These are phyloP conservation scores for Backusella tarrabulga DNA, from an alignment of 192 early-diverging fungal genomes.

Conservation along the genomic window DNA sequence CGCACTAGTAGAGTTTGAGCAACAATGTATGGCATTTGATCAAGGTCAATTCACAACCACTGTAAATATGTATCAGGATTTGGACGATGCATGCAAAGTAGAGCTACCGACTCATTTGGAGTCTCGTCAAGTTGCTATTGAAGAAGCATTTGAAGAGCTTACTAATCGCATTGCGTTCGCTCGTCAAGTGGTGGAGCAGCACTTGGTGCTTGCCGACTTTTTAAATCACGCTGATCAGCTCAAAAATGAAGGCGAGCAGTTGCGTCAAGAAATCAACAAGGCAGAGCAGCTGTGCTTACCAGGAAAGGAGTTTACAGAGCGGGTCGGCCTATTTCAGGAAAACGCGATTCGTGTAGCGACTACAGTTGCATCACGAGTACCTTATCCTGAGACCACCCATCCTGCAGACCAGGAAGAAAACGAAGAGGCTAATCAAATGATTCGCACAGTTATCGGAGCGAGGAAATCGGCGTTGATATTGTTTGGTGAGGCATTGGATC, in stretches of 20 bases:
- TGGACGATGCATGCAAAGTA: conserved; percentile 32
- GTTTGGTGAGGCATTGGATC: conserved; percentile 33
- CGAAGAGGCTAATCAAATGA: conserved; percentile 26
- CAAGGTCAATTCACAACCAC: conserved; percentile 33
- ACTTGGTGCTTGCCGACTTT: conserved; percentile 36
- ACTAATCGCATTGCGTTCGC: conserved; percentile 34
- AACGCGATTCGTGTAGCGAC: conserved; percentile 23
- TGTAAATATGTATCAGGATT: conserved; percentile 38
- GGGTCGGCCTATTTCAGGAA: conserved; percentile 22
- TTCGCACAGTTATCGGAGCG: conserved; percentile 19
- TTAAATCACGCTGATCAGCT: conserved; percentile 22
- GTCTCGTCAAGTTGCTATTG: conserved; percentile 33
- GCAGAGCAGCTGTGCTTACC: conserved; percentile 8
- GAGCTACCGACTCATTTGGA: conserved; percentile 37
- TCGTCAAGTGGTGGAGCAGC: conserved; percentile 37
- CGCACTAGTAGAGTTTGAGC: conserved; percentile 20
- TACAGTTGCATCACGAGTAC: conserved; percentile 22
- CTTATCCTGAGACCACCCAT: conserved; percentile 19
- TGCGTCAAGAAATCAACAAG: conserved; percentile 22
- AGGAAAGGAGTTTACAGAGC: conserved; percentile 20
- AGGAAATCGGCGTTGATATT: conserved; percentile 19
- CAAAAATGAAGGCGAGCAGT: conserved; percentile 19
- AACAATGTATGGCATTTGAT: conserved; percentile 27
- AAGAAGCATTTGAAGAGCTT: conserved; percentile 36
- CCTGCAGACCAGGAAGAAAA: conserved; percentile 22